Base-by-base conservation (phyloP, 176 grass and related monocot species). In the Rhynchospora tenuis region DNA sequence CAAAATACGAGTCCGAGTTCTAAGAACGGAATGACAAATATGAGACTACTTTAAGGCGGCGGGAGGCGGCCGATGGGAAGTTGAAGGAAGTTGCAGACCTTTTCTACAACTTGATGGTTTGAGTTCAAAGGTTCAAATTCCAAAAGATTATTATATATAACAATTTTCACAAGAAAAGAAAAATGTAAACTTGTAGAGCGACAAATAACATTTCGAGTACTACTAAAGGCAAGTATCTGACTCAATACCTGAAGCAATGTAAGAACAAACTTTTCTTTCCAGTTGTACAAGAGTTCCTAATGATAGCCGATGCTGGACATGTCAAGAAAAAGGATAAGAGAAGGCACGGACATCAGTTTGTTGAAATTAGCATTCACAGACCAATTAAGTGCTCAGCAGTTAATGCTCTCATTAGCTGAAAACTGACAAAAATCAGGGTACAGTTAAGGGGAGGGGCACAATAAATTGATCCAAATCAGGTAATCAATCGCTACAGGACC, bases 401-500 rank as follows among this genome's bases (percentile, higher is more conserved):
- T 12, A 76, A 76, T 76, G 47, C 50, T 28, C 73, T 31, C 48
- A 56, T 77, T 55, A 77, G 50, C 16, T 17, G 6, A 56, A 56
- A 26, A 56, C 7, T 38, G 26, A 56, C 73, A 56, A 55, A 56
- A 77, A 55, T 29, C 26, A 17, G 15, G 15, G 6, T 22, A 77
- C 59, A 68, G 47, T 82, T 82, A 68, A 31, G 26, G 59, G 29
- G 14, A 65, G 60, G 60, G 26, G 22, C 60, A 82, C 59, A 82
- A 16, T 54, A 42, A 82, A 64, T 46, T 10, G 20, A 66, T 2
- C 61, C 60, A 82, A 64, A 82, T 67, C 80, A 54, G 80, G 59
- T 9, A 51, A 63, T 55, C n/a, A 51, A 67, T 66, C 38, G 66
- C n/a, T 82, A 10, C 59, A 82, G 56, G 43, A 82, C 59, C 59